A percentile compares a stretch with the other conserved stretches of the same genome.
These are phyloP conservation scores for Colletotrichum sp. DNA, from an alignment of 2,329 filamentous ascomycete genomes.

Conservation along the genomic window DNA sequence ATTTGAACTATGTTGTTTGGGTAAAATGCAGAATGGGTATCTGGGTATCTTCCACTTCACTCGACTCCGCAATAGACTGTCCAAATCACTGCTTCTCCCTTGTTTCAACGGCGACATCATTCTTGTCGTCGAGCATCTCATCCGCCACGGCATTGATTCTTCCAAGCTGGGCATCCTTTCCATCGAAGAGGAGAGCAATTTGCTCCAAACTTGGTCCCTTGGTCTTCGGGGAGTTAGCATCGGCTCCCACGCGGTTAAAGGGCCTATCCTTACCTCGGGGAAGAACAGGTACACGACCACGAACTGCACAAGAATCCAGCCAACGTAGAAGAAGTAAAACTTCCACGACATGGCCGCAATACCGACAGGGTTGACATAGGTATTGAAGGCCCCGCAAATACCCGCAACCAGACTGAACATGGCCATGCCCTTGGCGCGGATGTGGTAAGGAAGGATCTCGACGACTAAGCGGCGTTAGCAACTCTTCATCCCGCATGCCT, in stretches of 20 bases:
- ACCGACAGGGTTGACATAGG: conserved; percentile 55
- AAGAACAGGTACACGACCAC: conserved; percentile 38
- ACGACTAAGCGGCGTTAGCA: conserved; percentile 25
- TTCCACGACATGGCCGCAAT: conserved; percentile 53
- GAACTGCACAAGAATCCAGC: conserved; percentile 33
- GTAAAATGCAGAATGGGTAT: not conserved
- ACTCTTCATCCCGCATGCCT: not conserved
- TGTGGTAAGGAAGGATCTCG: conserved; percentile 57
- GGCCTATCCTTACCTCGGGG: conserved; percentile 11
- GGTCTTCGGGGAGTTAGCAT: conserved; percentile 9
- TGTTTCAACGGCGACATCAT: not conserved
- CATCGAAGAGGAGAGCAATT: conserved; percentile 22
- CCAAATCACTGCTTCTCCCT: not conserved
- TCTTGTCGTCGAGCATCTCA: conserved; percentile 15
- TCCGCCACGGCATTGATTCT: conserved; percentile 2
- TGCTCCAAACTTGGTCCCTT: conserved; percentile 23
- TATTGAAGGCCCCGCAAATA: conserved; percentile 27
- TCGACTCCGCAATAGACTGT: not conserved
- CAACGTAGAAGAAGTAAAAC: conserved; percentile 62
- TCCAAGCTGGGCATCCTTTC: conserved; percentile 6
- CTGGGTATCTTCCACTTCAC: not conserved
- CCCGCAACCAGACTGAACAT: conserved; percentile 23
- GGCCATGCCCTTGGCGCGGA: conserved; percentile 54
- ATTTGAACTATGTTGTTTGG: not conserved
- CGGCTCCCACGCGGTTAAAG: rapidly evolving